A percentile compares a stretch with the other conserved stretches of the same genome.
These are phyloP conservation scores for Neofusicoccum ribis DNA, from an alignment of 2,329 filamentous ascomycete species.

Conservation along the genomic window DNA sequence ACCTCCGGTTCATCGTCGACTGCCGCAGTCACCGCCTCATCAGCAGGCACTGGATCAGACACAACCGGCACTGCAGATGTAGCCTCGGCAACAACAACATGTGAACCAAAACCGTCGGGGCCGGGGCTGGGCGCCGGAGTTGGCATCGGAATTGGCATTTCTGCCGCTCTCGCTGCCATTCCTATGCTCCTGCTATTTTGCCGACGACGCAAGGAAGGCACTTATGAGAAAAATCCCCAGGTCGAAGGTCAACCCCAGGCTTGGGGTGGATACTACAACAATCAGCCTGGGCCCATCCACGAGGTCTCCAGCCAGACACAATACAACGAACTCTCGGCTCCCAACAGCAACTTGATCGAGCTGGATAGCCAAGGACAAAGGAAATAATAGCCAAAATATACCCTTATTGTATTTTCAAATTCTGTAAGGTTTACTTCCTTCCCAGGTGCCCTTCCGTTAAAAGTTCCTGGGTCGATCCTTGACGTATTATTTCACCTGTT, in stretches of 20 bases:
- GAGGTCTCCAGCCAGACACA: not conserved
- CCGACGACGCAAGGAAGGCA: not conserved
- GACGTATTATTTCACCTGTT: not conserved
- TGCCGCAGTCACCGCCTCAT: not conserved
- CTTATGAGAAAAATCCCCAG: not conserved
- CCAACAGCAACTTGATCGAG: not conserved
- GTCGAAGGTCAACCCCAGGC: not conserved
- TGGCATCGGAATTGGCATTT: not conserved
- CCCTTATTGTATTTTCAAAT: not conserved
- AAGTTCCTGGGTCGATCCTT: too few species aligned
- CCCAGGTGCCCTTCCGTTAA: too few species aligned
- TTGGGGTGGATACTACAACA: not conserved
- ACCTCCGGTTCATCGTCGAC: not conserved
- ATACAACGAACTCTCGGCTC: too few species aligned
- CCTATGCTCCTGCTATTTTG: not conserved
- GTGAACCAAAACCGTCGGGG: not conserved
- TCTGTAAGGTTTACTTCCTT: too few species aligned
- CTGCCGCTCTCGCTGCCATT: not conserved
- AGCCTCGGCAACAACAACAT: not conserved
- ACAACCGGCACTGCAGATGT: not conserved
- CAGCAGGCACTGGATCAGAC: not conserved
- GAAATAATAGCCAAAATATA: not conserved
- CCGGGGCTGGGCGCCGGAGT: not conserved
- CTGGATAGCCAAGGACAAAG: not conserved
- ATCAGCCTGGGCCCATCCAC: not conserved